These are phyloP conservation scores for Isabelozyma heimii DNA, from an alignment of 805 yeast genomes.

Conservation along the genomic window DNA sequence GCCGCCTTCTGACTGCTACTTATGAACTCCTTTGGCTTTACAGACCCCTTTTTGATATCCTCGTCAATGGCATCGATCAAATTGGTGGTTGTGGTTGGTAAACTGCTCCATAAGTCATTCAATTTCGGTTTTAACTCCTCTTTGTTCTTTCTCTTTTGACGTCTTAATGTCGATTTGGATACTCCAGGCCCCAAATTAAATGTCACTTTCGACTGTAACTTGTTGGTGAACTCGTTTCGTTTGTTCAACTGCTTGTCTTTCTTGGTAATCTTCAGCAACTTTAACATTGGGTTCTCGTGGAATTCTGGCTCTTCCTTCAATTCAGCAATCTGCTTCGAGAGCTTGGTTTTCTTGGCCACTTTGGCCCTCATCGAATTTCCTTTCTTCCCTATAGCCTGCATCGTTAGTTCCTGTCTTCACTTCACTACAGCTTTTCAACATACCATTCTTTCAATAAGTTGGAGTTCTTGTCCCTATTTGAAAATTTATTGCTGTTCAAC, in stretches of 20 bases:
- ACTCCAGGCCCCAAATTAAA: slow-evolving; percentile 44
- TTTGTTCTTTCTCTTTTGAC: slow-evolving; percentile 58
- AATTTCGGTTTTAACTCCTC: slow-evolving; percentile 67
- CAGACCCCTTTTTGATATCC: background rate
- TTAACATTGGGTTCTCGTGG: slow-evolving; percentile 49
- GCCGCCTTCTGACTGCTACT: slow-evolving; percentile 18
- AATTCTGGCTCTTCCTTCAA: slow-evolving; percentile 15
- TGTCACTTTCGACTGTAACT: slow-evolving; percentile 22
- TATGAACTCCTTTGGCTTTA: slow-evolving; percentile 13
- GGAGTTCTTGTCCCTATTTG: background rate
- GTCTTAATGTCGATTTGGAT: slow-evolving; percentile 63
- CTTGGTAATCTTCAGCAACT: slow-evolving; percentile 51
- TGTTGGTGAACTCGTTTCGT: slow-evolving; percentile 33
- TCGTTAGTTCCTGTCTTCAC: slow-evolving; percentile 7
- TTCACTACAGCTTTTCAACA: slow-evolving; percentile 2
- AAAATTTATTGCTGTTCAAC: background rate
- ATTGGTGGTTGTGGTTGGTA: slow-evolving; percentile 34
- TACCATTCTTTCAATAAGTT: slow-evolving; percentile 7
- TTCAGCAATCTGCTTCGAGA: slow-evolving; percentile 25
- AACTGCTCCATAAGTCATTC: slow-evolving; percentile 56
- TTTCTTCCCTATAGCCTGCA: slow-evolving; percentile 30
- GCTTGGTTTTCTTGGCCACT: slow-evolving; percentile 12
- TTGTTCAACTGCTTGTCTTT: slow-evolving; percentile 48
- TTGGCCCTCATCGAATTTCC: slow-evolving; percentile 32
- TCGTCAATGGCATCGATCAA: slow-evolving; percentile 8